phyloP scores from a whole-genome alignment of 1,139 yeast genomes.

The Magnusiomyces suaveolens region DNA sequence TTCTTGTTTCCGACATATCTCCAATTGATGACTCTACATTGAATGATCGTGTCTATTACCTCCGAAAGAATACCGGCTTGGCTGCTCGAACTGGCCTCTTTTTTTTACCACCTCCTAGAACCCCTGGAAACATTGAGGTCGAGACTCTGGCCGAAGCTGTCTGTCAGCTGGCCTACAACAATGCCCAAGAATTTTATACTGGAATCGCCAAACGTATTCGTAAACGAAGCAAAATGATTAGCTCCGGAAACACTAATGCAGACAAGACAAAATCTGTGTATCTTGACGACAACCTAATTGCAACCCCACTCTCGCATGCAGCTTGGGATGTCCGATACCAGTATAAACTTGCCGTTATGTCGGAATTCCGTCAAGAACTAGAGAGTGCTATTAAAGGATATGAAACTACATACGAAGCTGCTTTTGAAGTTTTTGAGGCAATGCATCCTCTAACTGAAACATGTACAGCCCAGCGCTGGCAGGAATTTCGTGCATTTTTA shows the following conservation, averaged over 20 bases:
- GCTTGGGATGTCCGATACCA: slow-evolving; percentile 44
- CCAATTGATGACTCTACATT: slow-evolving; percentile 27
- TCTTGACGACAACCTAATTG: slow-evolving; percentile 13
- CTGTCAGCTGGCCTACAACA: slow-evolving; percentile 34
- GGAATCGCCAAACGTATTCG: slow-evolving; percentile 33
- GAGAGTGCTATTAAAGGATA: slow-evolving; percentile 41
- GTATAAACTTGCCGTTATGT: slow-evolving; percentile 40
- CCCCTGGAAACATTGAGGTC: slow-evolving; percentile 32
- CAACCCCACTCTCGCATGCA: slow-evolving; percentile 26
- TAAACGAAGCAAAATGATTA: slow-evolving; percentile 23
- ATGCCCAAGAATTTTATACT: slow-evolving; percentile 38
- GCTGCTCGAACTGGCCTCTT: slow-evolving; percentile 39
- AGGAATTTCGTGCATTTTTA: slow-evolving; percentile 40
- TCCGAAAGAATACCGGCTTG: slow-evolving; percentile 37
- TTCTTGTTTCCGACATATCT: slow-evolving; percentile 29
- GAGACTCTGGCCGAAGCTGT: slow-evolving; percentile 35
- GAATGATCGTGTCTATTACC: slow-evolving; percentile 33
- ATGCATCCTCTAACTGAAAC: slow-evolving; percentile 18
- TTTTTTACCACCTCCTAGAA: slow-evolving; percentile 33
- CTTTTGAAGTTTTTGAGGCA: slow-evolving; percentile 34
- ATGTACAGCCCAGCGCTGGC: slow-evolving; percentile 31
- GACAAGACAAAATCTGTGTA: slow-evolving; percentile 13
- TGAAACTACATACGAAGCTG: slow-evolving; percentile 42
- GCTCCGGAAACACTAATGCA: slow-evolving; percentile 18
- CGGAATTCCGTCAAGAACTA: slow-evolving; percentile 40